Conservation (phyloP, 2,329 filamentous ascomycete species). For the Colletotrichum liaoningense region DNA sequence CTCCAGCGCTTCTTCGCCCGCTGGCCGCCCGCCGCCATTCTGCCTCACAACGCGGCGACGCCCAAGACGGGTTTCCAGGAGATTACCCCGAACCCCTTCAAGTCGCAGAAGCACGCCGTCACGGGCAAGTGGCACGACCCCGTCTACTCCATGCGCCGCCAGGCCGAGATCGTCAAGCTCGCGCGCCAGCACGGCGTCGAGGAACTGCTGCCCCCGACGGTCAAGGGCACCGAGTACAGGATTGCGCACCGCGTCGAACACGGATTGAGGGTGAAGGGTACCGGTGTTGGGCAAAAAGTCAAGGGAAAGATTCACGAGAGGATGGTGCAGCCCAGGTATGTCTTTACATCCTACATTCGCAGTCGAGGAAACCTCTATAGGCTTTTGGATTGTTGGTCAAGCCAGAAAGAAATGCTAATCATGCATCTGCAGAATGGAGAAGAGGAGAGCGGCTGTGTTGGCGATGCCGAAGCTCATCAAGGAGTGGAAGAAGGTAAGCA, state of each 20-base stretch:
- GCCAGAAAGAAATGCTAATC: slow-evolving; percentile 43
- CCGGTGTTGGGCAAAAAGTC: slow-evolving; percentile 89
- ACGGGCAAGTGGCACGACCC: slow-evolving; percentile 89
- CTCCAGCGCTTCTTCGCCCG: slow-evolving; percentile 89
- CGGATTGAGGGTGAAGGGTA: slow-evolving; percentile 89
- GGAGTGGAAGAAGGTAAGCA: slow-evolving; percentile 88
- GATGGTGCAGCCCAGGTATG: slow-evolving; percentile 79
- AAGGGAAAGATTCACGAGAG: slow-evolving; percentile 97
- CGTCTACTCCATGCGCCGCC: slow-evolving; percentile 83
- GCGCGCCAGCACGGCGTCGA: slow-evolving; percentile 83
- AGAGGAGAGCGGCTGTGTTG: slow-evolving; percentile 91
- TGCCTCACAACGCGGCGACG: slow-evolving; percentile 56
- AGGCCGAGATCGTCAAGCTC: slow-evolving; percentile 91
- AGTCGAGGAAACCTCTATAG: not conserved
- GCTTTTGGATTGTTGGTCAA: not conserved
- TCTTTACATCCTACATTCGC: slow-evolving; percentile 34
- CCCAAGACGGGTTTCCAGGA: slow-evolving; percentile 64
- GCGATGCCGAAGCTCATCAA: slow-evolving; percentile 93
- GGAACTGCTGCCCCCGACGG: slow-evolving; percentile 80
- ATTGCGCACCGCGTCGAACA: slow-evolving; percentile 80
- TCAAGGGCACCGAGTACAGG: slow-evolving; percentile 79
- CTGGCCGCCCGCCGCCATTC: slow-evolving; percentile 80
- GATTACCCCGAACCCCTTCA: slow-evolving; percentile 81
- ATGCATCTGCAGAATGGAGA: slow-evolving; percentile 73
- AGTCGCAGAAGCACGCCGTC: slow-evolving; percentile 78